A percentile compares a stretch with the other conserved stretches of the same genome.
Evolutionary conservation across 2,329 filamentous ascomycete species (phyloP).

Genomic region (Fusarium sp.): DNA sequence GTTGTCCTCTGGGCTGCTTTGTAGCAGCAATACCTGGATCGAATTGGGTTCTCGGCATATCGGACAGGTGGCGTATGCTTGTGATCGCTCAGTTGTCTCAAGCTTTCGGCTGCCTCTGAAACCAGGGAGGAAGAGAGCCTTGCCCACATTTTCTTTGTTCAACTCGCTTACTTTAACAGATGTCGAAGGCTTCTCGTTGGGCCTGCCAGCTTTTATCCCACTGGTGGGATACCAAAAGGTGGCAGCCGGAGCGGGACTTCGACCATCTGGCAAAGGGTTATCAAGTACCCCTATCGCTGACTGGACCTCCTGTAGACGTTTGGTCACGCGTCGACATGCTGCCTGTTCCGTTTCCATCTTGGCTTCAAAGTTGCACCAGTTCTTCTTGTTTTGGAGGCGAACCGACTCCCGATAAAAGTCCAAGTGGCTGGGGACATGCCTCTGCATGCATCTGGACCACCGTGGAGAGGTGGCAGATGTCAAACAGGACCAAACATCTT

Average conservation of each 20-base stretch:
- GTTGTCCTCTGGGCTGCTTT: not conserved
- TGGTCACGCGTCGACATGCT: not conserved
- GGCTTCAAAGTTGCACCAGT: constrained; percentile 2
- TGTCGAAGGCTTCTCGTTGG: not conserved
- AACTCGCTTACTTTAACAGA: rapidly evolving
- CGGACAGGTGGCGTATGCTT: not conserved
- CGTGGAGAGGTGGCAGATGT: not conserved
- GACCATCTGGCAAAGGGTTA: not conserved
- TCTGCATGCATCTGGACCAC: not conserved
- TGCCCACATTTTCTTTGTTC: not conserved
- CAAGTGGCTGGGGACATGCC: not conserved
- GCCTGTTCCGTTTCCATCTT: not conserved
- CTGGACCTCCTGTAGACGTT: not conserved
- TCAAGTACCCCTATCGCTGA: not conserved
- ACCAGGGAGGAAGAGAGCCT: not conserved
- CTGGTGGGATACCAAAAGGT: not conserved
- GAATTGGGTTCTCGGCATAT: constrained; percentile 3
- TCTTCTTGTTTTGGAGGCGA: not conserved
- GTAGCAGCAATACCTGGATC: not conserved
- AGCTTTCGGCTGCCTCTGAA: not conserved
- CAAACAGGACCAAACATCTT: not conserved
- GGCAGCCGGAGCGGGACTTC: not conserved
- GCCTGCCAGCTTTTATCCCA: not conserved
- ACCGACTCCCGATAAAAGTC: not conserved
- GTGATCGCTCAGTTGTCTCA: not conserved